Base-by-base conservation (phyloP, 306 rosid genomes). In the Cucurbita pepo region DNA sequence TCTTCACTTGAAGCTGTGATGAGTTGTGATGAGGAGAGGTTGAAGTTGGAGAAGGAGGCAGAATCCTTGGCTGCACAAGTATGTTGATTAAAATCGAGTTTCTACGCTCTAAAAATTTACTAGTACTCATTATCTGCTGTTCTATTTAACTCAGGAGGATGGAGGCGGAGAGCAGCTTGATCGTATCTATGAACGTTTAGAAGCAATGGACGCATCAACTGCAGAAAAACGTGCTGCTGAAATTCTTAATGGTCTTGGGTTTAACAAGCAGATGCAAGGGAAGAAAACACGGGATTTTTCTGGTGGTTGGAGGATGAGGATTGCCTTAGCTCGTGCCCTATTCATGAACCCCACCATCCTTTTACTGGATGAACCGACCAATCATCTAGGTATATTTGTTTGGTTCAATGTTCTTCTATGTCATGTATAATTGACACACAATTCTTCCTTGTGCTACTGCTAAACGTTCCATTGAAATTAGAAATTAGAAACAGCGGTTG, bases 261-360 rank as follows among this genome's bases (percentile, higher is more conserved):
- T 95, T 82, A 58, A 85, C 88, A 95, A 91, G 85, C 80, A 81
- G 86, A 95, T 95, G 99, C 99, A 95, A 76, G 87, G 86, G 36
- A 91, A 91, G 90, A 91, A 86, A 81, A 95, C 97, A 0, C 78
- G 88, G 15, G 99, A 95, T 80, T 95, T 95, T 82, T 95, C 99
- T 56, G 99, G 99, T 83, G 99, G 99, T 62, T 95, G 99, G 99
- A 95, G 99, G 72, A 95, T 95, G 99, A 91, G 99, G 80, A 95
- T 95, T 80, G 97, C 97, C 55, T 82, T 95, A 77, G 99, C 97
- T 37, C 91, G 97, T 38, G 97, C 99, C 45, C 78, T 95, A 5
- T 95, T 95, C 80, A 95, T 95, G 78, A 95, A 95, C 16, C 99
- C 99, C 53, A 95, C 99, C 61, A 83, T 95, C 83, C 87, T 95